phyloP scores from a whole-genome alignment of 2,329 filamentous ascomycete genomes.

The Aspergillus fijiensis region DNA sequence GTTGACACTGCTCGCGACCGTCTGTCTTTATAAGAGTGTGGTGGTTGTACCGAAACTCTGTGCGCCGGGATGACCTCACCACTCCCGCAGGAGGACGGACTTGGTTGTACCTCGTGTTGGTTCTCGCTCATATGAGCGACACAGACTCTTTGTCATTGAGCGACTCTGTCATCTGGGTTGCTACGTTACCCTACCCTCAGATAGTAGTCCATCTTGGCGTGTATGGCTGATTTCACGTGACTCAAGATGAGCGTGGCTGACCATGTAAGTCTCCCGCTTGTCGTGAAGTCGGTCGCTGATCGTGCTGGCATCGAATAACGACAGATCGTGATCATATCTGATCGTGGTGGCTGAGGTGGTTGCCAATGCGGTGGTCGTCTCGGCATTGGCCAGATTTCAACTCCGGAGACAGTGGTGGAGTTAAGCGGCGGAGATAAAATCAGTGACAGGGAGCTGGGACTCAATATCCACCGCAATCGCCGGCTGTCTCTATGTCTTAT shows the following conservation, averaged over 20 bases:
- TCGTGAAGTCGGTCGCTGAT: not conserved
- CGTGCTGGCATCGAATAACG: not conserved
- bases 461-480: not conserved
- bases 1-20: not conserved
- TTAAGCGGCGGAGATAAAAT: constrained; percentile 3
- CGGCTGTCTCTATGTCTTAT: not conserved
- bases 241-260: not conserved
- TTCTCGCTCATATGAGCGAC: not conserved
- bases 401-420: not conserved
- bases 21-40: not conserved
- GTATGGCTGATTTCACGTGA: too few species aligned
- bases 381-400: too few species aligned
- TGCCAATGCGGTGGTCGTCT: not conserved
- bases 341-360: too few species aligned
- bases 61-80: constrained; percentile 14
- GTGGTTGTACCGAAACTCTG: not conserved
- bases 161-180: not conserved
- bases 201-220: too few species aligned
- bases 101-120: not conserved
- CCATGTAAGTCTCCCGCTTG: not conserved
- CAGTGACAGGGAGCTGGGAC: not conserved
- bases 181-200: not conserved
- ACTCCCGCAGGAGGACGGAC: constrained; percentile 1
- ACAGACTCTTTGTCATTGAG: not conserved
- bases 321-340: not conserved